Percentiles rank a stretch among this genome's conserved stretches.
Conservation (phyloP, 805 yeast species). For the Starmerella apicola region DNA sequence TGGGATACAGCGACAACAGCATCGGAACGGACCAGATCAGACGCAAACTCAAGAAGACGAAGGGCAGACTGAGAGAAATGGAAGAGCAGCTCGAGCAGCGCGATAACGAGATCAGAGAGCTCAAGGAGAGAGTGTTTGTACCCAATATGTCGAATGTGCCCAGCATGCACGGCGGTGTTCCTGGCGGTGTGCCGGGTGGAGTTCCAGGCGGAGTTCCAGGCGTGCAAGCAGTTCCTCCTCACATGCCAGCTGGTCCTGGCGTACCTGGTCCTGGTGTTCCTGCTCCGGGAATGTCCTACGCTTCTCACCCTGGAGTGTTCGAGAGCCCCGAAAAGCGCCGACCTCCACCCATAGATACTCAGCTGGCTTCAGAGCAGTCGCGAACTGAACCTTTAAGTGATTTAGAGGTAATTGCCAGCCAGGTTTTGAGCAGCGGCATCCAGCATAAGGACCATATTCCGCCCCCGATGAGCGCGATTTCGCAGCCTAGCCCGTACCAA, state of each 20-base stretch:
- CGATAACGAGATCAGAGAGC: constrained; percentile 34
- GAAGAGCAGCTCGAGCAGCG: constrained; percentile 34
- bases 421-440: constrained; percentile 31
- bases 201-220: background rate
- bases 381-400: constrained; percentile 29
- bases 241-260: background rate
- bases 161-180: background rate
- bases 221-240: background rate
- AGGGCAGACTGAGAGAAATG: constrained; percentile 35
- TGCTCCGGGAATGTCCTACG: background rate
- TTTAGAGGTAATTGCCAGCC: constrained; percentile 43
- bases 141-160: constrained; percentile 4
- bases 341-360: constrained; percentile 18
- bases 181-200: background rate
- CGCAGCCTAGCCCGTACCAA: constrained; percentile 10
- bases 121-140: constrained; percentile 21
- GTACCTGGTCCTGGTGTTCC: background rate
- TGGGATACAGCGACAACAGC: constrained; percentile 27
- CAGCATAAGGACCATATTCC: constrained; percentile 1
- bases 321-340: constrained; percentile 13
- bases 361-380: constrained; percentile 1
- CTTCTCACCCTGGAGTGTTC: background rate
- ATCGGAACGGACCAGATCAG: constrained; percentile 29
- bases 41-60: constrained; percentile 31
- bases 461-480: background rate